Base-by-base conservation (phyloP, 2,329 filamentous ascomycete genomes). In the Alternaria postmessia region DNA sequence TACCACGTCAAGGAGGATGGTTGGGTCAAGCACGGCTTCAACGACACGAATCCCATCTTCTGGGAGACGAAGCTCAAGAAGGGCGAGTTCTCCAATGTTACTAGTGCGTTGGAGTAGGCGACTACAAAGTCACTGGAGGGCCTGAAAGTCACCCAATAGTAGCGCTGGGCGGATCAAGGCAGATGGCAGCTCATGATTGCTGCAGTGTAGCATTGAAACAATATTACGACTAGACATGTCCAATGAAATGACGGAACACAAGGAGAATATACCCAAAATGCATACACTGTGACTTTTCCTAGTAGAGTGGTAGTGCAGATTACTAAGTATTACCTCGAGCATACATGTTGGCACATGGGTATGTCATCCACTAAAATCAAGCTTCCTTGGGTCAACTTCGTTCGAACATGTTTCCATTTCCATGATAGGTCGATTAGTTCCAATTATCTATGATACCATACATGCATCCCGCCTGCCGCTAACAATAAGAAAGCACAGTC, bases 1-100 rank as follows among this genome's bases (percentile, higher is more conserved):
- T 99, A 99, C 83, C 95, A 99, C 77, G 94, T 99, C 79, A 97
- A 97, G 89, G 94, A 99, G 85, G 91, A 93, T 66, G 95, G 95
- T 72, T 99, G 95, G 95, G 94, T 96, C 75, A 97, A 96, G 87
- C 94, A 98, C 78, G 95, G 95, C 64, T 99, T 99, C 87, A 93
- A 85, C 70, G 95, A 99, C 81, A 98, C 94, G 72, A 97, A 98
- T 85, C 94, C 94, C 44, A 96, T 98, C 78, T 99, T 99, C 90
- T 99, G 95, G 95, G 91, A 96, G 86, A 97, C 94, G 51, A 99
- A 99, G 89, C 83, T 99, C 76, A 91, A 97, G 80, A 96, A 96
- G 88, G 94, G 94, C 80, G 95, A 99, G 85, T 99, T 99, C 81
- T 94, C 91, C 66, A 97, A 97, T 79, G 94, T 97, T 54, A 96